Evolutionary conservation across 768 basidiomycete genomes (phyloP), one percentile per base, ranked within the genome.

Genomic region (Baorangia bicolor): DNA sequence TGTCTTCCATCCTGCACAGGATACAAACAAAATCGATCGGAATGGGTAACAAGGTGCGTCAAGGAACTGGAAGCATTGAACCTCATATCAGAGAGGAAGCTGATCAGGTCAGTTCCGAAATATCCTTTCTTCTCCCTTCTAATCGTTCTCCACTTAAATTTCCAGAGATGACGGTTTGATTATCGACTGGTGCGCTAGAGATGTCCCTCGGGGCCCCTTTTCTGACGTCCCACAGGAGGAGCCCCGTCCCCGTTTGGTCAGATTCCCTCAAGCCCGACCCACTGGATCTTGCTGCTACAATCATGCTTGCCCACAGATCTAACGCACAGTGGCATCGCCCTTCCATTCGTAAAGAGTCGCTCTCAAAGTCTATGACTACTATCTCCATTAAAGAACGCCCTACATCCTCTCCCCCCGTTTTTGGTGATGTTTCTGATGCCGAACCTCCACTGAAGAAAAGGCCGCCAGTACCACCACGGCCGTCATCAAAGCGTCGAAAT

Each of bases 221-320:
- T 27, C 38, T 57, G 51, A 64, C 25, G 18, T 16, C 21, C 30
- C 12, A 16, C 50, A 74, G 72, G 70, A 67, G 23, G 44, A 72
- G 70, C 35, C 28, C 56, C 7, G 59, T 69, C 13, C 63, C 72
- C 5, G 69, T 74, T 43, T 65, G 69, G 69, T 65, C 70, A 47
- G 69, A 72, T 53, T 69, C 70, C 0, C 53, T 70, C 44, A 59
- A 56, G 53, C 70, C 70, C 8, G 56, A 51, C n/a, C 27, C 60
- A 0, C 56, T 55, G 20, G 67, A 69, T 43, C 71, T 73, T 27
- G 71, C 65, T 35, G 56, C 71, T 25, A 54, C 65, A 5, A 71
- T 68, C 34, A 28, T 50, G 44, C 57, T 64, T 14, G 54, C 67
- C 21, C 65, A 71, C 51, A 63, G 58, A 43, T 55, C 64, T 5